Evolutionary conservation across 1,284 basidiomycete species (phyloP).

Genomic region (Malassezia restricta): DNA sequence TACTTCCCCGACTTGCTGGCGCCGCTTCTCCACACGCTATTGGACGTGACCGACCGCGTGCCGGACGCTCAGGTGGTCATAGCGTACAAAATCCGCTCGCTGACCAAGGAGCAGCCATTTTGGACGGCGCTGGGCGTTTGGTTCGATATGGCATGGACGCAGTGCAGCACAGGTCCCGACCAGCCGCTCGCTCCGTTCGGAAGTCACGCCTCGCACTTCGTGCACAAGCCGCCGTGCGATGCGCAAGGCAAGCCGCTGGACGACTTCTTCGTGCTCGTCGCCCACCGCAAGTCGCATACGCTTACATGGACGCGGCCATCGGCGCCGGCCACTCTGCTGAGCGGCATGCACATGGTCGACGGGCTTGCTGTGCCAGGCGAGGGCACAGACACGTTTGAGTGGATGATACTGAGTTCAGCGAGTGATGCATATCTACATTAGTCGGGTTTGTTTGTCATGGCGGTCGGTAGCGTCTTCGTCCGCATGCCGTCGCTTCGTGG

Average conservation of each 20-base stretch:
- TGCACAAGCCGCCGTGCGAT: not conserved
- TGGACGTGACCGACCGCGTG: constrained; percentile 21
- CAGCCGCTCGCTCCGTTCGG: constrained; percentile 2
- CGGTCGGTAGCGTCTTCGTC: not conserved
- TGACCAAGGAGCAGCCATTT: constrained; percentile 64
- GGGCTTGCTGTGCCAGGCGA: not conserved
- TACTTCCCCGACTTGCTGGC: constrained; percentile 43
- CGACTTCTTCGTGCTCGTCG: constrained; percentile 12
- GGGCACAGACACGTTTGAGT: constrained; percentile 28
- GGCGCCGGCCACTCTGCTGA: constrained; percentile 21
- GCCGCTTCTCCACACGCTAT: constrained; percentile 33
- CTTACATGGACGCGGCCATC: constrained; percentile 12
- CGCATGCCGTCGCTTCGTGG: not conserved
- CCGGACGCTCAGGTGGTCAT: constrained; percentile 24
- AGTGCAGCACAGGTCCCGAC: constrained; percentile 13
- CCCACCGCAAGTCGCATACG: not conserved
- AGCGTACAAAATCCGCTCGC: constrained; percentile 61
- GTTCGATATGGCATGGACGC: constrained; percentile 61
- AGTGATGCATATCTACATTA: constrained; percentile 6
- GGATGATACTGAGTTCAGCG: constrained; percentile 21
- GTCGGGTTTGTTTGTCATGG: not conserved
- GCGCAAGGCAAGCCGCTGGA: constrained; percentile 15
- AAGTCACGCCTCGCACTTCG: not conserved
- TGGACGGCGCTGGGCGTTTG: constrained; percentile 70
- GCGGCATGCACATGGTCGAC: constrained; percentile 15